These are phyloP conservation scores for Kwoniella botswanensis DNA, from an alignment of 768 basidiomycete genomes.

Conservation along the genomic window DNA sequence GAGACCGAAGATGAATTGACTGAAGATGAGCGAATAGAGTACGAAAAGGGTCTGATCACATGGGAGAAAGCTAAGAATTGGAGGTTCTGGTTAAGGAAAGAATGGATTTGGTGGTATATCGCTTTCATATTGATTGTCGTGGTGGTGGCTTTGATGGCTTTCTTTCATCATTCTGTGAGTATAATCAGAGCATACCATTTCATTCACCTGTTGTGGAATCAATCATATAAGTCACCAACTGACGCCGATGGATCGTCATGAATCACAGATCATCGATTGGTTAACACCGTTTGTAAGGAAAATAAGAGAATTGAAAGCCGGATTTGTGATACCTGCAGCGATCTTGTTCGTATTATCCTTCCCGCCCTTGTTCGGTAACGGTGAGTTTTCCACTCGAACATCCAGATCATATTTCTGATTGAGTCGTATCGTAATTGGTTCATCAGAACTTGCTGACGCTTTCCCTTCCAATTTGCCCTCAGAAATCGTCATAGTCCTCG, in stretches of 20 bases:
- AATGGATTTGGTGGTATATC: constrained; percentile 55
- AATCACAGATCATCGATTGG: constrained; percentile 61
- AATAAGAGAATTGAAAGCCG: constrained; percentile 63
- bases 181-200: too few relatives aligned
- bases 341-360: constrained; percentile 82
- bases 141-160: constrained; percentile 44
- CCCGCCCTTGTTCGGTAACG: constrained; percentile 91
- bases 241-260: too few relatives aligned
- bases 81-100: constrained; percentile 56
- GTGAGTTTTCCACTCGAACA: constrained; percentile 18
- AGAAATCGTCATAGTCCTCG: constrained; percentile 76
- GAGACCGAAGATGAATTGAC: constrained; percentile 45
- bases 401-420: background rate
- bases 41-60: constrained; percentile 52
- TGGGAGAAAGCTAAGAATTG: constrained; percentile 51
- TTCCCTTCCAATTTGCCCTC: too few relatives aligned
- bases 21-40: constrained; percentile 47
- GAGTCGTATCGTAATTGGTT: too few relatives aligned
- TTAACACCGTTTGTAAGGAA: constrained; percentile 69
- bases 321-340: constrained; percentile 76
- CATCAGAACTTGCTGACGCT: too few relatives aligned
- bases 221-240: too few relatives aligned
- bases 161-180: constrained; percentile 51
- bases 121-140: constrained; percentile 33
- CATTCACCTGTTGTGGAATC: too few relatives aligned